phyloP scores from a whole-genome alignment of 441 rosid genomes.

The Brassica balearica region DNA sequence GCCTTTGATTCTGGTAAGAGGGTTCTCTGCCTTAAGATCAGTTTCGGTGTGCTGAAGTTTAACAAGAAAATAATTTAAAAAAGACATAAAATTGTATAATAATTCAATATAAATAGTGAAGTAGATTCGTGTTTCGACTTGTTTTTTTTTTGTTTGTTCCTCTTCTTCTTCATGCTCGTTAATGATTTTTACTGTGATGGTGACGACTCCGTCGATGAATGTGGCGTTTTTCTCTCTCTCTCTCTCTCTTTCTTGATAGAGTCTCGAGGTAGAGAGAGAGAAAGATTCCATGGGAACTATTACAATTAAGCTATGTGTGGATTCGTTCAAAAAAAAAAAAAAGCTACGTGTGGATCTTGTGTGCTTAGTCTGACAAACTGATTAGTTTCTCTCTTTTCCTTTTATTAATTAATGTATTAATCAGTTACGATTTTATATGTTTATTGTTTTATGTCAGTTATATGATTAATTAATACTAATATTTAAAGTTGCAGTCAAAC shows the following conservation, averaged over 20 bases:
- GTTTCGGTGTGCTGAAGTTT: slow-evolving; percentile 14
- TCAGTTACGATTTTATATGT: background rate
- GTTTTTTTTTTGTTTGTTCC: slow-evolving; percentile 7
- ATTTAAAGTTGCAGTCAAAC: background rate
- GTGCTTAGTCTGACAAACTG: slow-evolving; percentile 44
- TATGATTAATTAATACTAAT: background rate
- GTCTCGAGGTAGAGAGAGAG: slow-evolving; percentile 28
- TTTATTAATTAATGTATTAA: background rate
- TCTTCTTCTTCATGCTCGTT: slow-evolving; percentile 23
- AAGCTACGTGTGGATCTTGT: slow-evolving; percentile 46
- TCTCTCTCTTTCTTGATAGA: slow-evolving; percentile 18
- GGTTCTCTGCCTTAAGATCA: slow-evolving; percentile 18
- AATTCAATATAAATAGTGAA: slow-evolving; percentile 20
- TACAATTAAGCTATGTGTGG: slow-evolving; percentile 48
- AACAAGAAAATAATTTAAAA: background rate
- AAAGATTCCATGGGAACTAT: slow-evolving; percentile 55
- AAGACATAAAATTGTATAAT: background rate
- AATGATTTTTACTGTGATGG: background rate
- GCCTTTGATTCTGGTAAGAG: slow-evolving; percentile 13
- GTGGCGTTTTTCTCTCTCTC: slow-evolving; percentile 16
- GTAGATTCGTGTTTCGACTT: slow-evolving; percentile 23
- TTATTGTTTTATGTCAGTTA: background rate
- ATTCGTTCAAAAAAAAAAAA: slow-evolving; percentile 35
- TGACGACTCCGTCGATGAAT: background rate
- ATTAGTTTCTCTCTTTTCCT: slow-evolving; percentile 13